Conservation (phyloP, 2,329 filamentous ascomycete genomes). For the Fusarium coffeatum region DNA sequence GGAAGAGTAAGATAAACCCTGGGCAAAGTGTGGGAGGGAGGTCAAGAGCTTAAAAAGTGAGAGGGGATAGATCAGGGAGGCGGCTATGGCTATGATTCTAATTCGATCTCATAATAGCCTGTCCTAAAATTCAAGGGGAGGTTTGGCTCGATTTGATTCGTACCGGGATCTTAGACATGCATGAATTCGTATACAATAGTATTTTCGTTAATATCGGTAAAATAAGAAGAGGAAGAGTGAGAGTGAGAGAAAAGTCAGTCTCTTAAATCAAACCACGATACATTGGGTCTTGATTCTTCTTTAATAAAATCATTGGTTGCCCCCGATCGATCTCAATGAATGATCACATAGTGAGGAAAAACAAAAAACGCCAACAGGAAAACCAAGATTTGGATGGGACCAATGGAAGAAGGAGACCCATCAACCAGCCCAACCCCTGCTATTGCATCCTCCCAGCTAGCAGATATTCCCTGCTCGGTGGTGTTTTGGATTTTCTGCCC, state of each 20-base stretch:
- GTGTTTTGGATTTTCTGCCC: slow-evolving; percentile 28
- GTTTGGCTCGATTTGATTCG: not conserved
- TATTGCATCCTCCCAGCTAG: slow-evolving; percentile 4
- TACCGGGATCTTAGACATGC: not conserved
- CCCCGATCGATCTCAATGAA: slow-evolving; percentile 21
- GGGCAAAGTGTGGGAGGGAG: not conserved
- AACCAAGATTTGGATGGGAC: slow-evolving; percentile 29
- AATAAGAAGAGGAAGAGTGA: not conserved
- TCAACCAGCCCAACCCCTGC: not conserved
- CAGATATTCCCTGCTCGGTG: slow-evolving; percentile 19
- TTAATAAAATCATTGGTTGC: slow-evolving; percentile 8
- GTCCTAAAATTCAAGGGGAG: not conserved
- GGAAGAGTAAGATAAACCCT: slow-evolving; percentile 9
- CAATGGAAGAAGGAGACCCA: slow-evolving; percentile 23
- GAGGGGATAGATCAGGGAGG: slow-evolving; percentile 23
- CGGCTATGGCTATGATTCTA: not conserved
- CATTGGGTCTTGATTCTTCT: not conserved
- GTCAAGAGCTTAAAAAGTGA: slow-evolving; percentile 15
- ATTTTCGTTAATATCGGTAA: not conserved
- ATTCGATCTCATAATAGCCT: slow-evolving; percentile 1
- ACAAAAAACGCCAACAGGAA: slow-evolving; percentile 15
- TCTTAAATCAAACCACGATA: not conserved
- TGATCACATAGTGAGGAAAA: slow-evolving; percentile 7
- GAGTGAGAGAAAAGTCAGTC: not conserved
- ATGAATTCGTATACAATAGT: not conserved